Evolutionary conservation across 2,329 filamentous ascomycete species (phyloP).

Genomic region (Xylariaceae sp.): DNA sequence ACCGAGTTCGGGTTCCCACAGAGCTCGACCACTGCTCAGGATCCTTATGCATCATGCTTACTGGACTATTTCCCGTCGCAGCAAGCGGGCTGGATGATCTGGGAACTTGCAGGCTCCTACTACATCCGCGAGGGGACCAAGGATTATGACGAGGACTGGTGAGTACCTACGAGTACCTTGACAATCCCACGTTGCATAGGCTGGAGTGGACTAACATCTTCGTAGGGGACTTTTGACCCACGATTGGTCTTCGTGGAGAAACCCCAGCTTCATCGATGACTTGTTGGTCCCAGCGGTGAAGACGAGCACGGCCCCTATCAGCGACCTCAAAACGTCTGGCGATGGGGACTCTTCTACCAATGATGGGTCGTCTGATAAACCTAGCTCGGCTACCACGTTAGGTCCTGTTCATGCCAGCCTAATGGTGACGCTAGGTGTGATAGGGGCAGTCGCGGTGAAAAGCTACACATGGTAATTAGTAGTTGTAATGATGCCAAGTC

Average conservation of each 20-base stretch:
- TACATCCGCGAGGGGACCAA: slow-evolving; percentile 48
- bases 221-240: slow-evolving; percentile 45
- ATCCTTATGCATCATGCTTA: slow-evolving; percentile 48
- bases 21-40: slow-evolving; percentile 40
- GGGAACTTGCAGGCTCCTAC: slow-evolving; percentile 54
- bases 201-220: slow-evolving; percentile 2
- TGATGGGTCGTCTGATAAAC: slow-evolving; percentile 7
- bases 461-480: neutral
- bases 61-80: slow-evolving; percentile 43
- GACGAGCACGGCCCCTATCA: slow-evolving; percentile 19
- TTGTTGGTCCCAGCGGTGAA: slow-evolving; percentile 23
- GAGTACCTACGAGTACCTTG: slow-evolving; percentile 5
- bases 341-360: slow-evolving; percentile 4
- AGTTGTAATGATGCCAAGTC: neutral
- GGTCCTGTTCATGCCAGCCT: neutral
- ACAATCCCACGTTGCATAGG: neutral
- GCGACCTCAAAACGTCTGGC: slow-evolving; percentile 6
- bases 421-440: neutral
- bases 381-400: slow-evolving; percentile 5
- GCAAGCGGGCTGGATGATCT: slow-evolving; percentile 51
- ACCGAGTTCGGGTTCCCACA: slow-evolving; percentile 51
- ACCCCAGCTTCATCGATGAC: slow-evolving; percentile 36
- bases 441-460: neutral
- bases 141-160: slow-evolving; percentile 51
- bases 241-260: slow-evolving; percentile 49